These are phyloP conservation scores for Neophaeococcomyces aloes DNA, from an alignment of 2,329 filamentous ascomycete species.

Conservation along the genomic window DNA sequence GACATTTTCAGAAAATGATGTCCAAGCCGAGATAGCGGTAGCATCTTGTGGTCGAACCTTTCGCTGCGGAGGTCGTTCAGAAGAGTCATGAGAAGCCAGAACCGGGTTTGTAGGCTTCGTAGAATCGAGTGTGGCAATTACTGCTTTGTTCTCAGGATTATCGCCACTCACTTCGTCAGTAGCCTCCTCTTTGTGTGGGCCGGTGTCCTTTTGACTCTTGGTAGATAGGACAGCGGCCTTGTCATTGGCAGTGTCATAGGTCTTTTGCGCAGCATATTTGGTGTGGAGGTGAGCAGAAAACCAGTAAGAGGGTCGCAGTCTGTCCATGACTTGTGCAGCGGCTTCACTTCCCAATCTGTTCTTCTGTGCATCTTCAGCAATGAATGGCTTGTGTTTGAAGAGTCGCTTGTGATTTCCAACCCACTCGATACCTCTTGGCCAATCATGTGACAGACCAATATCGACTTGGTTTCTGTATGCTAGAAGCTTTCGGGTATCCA, in stretches of 20 bases:
- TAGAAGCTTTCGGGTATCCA: slow-evolving; percentile 83
- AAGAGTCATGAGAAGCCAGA: too few species aligned
- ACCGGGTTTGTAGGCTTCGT: too few species aligned
- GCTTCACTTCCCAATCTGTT: slow-evolving; percentile 71
- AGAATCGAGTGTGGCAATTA: too few species aligned
- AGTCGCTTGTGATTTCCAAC: slow-evolving; percentile 59
- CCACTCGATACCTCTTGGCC: slow-evolving; percentile 75
- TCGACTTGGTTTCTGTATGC: slow-evolving; percentile 81
- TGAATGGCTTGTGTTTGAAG: slow-evolving; percentile 63
- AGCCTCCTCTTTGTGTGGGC: not conserved
- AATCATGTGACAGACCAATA: slow-evolving; percentile 87
- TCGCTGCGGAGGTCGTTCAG: too few species aligned
- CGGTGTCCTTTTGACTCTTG: not conserved
- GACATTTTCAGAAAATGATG: slow-evolving; percentile 28
- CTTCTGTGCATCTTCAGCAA: slow-evolving; percentile 62
- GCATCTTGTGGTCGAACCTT: not conserved
- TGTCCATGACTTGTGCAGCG: slow-evolving; percentile 68
- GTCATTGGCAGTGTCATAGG: slow-evolving; percentile 29
- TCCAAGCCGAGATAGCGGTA: slow-evolving; percentile 28
- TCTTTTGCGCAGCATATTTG: slow-evolving; percentile 61
- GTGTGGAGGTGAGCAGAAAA: slow-evolving; percentile 89
- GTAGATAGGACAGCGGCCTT: not conserved
- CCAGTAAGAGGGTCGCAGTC: slow-evolving; percentile 75
- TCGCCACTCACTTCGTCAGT: not conserved
- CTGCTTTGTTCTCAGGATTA: not conserved